A percentile compares a stretch with the other conserved stretches of the same genome.
Conservation (phyloP, 192 early-diverging fungal genomes). For the Gryganskiella cystojenkinii region DNA sequence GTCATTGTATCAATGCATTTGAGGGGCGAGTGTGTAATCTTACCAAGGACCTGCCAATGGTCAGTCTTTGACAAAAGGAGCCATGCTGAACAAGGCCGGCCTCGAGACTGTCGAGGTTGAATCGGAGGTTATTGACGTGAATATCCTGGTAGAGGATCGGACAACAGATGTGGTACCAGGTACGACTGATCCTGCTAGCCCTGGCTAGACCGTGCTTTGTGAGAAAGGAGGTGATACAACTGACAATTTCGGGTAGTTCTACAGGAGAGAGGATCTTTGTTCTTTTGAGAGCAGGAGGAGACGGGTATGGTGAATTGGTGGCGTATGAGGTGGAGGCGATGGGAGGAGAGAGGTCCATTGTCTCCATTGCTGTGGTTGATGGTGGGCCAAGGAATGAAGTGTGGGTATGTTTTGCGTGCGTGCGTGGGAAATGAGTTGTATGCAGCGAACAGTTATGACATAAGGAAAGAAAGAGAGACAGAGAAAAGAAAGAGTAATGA, state of each 20-base stretch:
- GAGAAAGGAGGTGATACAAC: conserved; percentile 11
- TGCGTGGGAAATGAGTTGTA: too few species aligned
- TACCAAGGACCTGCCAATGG: conserved; percentile 19
- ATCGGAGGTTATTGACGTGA: background rate
- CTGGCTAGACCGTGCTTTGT: conserved; percentile 2
- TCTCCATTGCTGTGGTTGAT: too few species aligned
- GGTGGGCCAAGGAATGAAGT: too few species aligned
- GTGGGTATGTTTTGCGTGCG: too few species aligned
- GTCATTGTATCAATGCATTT: background rate
- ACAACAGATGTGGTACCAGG: conserved; percentile 13
- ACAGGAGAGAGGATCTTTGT: background rate
- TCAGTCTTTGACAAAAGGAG: conserved; percentile 4
- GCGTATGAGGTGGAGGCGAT: too few species aligned
- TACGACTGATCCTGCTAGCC: conserved; percentile 6
- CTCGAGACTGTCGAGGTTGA: conserved; percentile 34
- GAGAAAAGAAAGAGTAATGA: too few species aligned
- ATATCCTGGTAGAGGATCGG: conserved; percentile 24
- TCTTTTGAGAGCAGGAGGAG: too few species aligned
- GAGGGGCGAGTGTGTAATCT: background rate
- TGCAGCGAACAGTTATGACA: too few species aligned
- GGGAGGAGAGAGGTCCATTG: too few species aligned
- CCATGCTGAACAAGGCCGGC: conserved; percentile 14
- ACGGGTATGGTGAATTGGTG: too few species aligned
- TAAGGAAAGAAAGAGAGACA: too few species aligned
- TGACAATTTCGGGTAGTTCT: conserved; percentile 21